These are phyloP conservation scores for Naganishia sp. DNA, from an alignment of 1,284 basidiomycete genomes.

Conservation along the genomic window DNA sequence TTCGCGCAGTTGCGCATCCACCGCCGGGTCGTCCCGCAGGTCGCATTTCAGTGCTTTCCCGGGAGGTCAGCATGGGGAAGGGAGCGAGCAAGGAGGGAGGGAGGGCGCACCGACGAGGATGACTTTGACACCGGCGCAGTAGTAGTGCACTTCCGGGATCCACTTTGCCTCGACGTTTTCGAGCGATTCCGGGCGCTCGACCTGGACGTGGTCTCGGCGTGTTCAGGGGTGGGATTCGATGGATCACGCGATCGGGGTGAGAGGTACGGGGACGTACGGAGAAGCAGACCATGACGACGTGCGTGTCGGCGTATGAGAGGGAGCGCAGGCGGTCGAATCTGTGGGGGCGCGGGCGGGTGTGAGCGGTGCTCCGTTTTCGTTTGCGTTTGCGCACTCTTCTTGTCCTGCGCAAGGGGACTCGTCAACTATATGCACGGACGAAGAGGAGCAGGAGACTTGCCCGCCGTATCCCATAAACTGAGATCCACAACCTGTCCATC, in stretches of 20 bases:
- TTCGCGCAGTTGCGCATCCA: slow-evolving; percentile 64
- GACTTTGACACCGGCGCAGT: slow-evolving; percentile 90
- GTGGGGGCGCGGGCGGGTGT: background rate
- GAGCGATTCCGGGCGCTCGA: slow-evolving; percentile 85
- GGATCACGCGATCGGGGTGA: too few species aligned
- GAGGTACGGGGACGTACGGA: slow-evolving; percentile 59
- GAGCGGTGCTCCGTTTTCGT: too few species aligned
- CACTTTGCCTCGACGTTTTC: slow-evolving; percentile 88
- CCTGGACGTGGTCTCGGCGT: slow-evolving; percentile 55
- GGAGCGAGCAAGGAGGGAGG: too few species aligned
- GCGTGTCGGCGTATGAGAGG: slow-evolving; percentile 89
- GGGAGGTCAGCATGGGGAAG: background rate
- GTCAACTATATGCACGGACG: too few species aligned
- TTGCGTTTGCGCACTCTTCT: slow-evolving; percentile 24
- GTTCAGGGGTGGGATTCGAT: too few species aligned
- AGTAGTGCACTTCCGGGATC: slow-evolving; percentile 60
- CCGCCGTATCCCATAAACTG: slow-evolving; percentile 95
- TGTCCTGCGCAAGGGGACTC: slow-evolving; percentile 1
- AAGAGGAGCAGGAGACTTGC: slow-evolving; percentile 52
- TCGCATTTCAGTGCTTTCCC: slow-evolving; percentile 86
- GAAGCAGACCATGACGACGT: slow-evolving; percentile 92
- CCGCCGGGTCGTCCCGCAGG: slow-evolving; percentile 72
- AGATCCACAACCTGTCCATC: slow-evolving; percentile 84
- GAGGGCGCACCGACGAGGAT: slow-evolving; percentile 77
- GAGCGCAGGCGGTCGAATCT: slow-evolving; percentile 93